phyloP scores from a whole-genome alignment of 2,329 filamentous ascomycete species.

The Epichloe gansuensis region DNA sequence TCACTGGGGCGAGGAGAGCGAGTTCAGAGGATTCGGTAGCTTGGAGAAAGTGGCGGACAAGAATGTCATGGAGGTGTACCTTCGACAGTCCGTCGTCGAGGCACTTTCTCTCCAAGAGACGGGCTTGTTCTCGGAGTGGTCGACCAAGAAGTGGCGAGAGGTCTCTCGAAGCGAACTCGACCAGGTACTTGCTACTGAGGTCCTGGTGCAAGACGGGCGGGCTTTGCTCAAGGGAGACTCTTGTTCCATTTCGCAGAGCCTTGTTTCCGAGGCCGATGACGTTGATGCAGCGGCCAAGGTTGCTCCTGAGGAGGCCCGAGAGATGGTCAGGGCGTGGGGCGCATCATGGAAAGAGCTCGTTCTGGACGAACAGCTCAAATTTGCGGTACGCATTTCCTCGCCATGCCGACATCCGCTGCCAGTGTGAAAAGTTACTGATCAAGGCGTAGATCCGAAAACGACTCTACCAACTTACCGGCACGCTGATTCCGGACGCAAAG shows the following conservation, averaged over 20 bases:
- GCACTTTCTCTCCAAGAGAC: conserved; percentile 30
- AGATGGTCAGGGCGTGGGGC: conserved; percentile 35
- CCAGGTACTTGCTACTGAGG: conserved; percentile 22
- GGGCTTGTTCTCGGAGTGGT: conserved; percentile 19
- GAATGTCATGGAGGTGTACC: conserved; percentile 33
- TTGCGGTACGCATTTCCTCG: conserved; percentile 48
- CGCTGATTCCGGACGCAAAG: conserved; percentile 58
- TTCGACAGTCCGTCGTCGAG: conserved; percentile 41
- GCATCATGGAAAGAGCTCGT: conserved; percentile 45
- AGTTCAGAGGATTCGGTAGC: conserved; percentile 32
- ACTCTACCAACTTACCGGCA: conserved; percentile 68
- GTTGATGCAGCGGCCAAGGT: conserved; percentile 14
- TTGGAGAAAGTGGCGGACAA: conserved; percentile 29
- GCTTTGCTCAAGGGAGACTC: conserved; percentile 28
- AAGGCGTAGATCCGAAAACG: conserved; percentile 61
- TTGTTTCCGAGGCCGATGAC: conserved; percentile 19
- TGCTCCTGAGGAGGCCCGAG: conserved; percentile 27
- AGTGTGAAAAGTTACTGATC: too few relatives aligned
- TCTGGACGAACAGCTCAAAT: conserved; percentile 52
- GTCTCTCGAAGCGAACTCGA: conserved; percentile 22
- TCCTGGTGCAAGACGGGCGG: conserved; percentile 29
- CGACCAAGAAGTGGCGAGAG: conserved; percentile 21
- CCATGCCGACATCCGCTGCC: too few relatives aligned
- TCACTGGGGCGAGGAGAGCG: conserved; percentile 37
- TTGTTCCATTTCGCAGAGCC: conserved; percentile 18